Conservation (phyloP, 2,329 filamentous ascomycete species). For the Clarireedia sp. region DNA sequence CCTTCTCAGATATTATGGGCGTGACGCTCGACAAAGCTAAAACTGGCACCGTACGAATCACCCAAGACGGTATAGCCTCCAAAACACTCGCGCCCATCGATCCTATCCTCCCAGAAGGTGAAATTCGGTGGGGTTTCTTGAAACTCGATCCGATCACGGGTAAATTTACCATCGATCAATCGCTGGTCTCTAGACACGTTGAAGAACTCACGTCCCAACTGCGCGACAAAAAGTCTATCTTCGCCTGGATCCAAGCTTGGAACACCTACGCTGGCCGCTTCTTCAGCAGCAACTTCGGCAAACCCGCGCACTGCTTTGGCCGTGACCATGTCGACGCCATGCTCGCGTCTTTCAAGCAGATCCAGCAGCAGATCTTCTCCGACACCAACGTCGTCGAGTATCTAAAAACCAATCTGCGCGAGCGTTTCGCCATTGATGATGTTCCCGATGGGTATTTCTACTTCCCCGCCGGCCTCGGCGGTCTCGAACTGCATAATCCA, state of each 20-base stretch:
- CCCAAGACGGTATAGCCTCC: constrained; percentile 6
- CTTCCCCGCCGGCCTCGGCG: constrained; percentile 34
- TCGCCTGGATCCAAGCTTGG: constrained; percentile 53
- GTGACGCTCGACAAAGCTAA: constrained; percentile 51
- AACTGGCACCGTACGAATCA: constrained; percentile 43
- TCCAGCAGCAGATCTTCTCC: constrained; percentile 44
- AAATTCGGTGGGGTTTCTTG: constrained; percentile 53
- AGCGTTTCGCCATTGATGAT: constrained; percentile 38
- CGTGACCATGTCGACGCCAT: constrained; percentile 48
- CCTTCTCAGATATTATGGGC: constrained; percentile 48
- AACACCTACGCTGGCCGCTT: constrained; percentile 50
- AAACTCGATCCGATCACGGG: constrained; percentile 41
- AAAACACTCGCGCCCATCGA: constrained; percentile 6
- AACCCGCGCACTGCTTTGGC: constrained; percentile 46
- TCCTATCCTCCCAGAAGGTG: constrained; percentile 39
- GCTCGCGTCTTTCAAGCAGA: constrained; percentile 42
- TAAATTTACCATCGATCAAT: constrained; percentile 46
- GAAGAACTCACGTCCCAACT: constrained; percentile 49
- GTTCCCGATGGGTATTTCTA: constrained; percentile 37
- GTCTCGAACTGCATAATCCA: constrained; percentile 35
- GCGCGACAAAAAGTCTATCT: constrained; percentile 40
- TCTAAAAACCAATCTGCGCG: constrained; percentile 40
- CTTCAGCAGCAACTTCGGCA: constrained; percentile 50
- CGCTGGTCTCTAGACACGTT: constrained; percentile 47
- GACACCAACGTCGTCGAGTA: constrained; percentile 37